Conservation (phyloP, 2,329 filamentous ascomycete species). For the Neoscytalidium dimidiatum region DNA sequence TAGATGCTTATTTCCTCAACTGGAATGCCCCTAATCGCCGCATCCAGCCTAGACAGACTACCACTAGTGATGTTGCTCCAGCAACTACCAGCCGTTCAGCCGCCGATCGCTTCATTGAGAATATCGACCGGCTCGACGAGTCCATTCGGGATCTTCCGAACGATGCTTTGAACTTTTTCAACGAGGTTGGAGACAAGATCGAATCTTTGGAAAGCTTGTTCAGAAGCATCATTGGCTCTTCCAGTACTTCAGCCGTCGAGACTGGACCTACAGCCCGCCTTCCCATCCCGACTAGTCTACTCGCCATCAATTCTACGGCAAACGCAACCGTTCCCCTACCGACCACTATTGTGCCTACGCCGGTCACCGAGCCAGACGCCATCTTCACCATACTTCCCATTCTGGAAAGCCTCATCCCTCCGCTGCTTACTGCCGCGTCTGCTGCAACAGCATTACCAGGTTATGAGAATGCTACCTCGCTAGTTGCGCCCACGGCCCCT, state of each 20-base stretch:
- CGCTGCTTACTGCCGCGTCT: not conserved
- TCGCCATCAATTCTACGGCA: not conserved
- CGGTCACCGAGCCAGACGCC: not conserved
- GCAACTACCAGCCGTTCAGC: conserved; percentile 7
- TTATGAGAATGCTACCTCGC: not conserved
- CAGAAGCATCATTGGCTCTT: not conserved
- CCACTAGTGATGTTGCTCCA: conserved; percentile 1
- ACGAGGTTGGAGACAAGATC: conserved; percentile 9
- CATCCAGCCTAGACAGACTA: conserved; percentile 12
- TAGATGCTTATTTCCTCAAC: conserved; percentile 11
- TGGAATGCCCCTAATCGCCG: conserved; percentile 1
- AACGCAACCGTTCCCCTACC: not conserved
- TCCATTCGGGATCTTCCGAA: conserved; percentile 6
- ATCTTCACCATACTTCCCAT: conserved; percentile 16
- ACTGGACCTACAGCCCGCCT: not conserved
- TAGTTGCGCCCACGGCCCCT: not conserved
- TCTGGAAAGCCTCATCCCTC: not conserved
- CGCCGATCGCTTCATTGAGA: conserved; percentile 10
- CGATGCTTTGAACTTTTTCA: conserved; percentile 14
- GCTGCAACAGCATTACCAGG: not conserved
- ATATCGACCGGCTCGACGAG: conserved; percentile 15
- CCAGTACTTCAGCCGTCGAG: not conserved
- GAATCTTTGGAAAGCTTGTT: conserved; percentile 12
- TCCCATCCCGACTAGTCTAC: not conserved
- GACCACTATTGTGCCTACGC: not conserved